These are phyloP conservation scores for Scutellaria barbata DNA, from an alignment of 257 asterid species.

Conservation along the genomic window DNA sequence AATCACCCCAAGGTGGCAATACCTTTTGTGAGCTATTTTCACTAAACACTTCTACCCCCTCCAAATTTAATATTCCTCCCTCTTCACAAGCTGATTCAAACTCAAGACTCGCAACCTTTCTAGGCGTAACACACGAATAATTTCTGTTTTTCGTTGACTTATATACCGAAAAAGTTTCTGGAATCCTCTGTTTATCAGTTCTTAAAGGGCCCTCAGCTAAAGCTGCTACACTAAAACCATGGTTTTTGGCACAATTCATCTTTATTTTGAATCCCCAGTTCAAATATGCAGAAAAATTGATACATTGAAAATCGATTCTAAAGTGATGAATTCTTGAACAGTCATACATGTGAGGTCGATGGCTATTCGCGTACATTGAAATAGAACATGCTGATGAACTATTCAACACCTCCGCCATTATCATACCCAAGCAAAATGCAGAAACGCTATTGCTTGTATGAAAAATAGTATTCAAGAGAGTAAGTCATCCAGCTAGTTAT, in stretches of 20 bases:
- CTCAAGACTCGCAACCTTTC: conserved; percentile 46
- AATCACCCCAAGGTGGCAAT: conserved; percentile 44
- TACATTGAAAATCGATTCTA: conserved; percentile 35
- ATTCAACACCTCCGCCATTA: conserved; percentile 42
- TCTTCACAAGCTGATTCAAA: conserved; percentile 46
- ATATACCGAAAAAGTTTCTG: conserved; percentile 2
- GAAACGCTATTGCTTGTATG: conserved; percentile 19
- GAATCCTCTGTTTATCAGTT: conserved; percentile 23
- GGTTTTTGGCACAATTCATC: conserved; percentile 22
- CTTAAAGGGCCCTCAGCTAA: conserved; percentile 27
- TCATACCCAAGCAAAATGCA: conserved; percentile 38
- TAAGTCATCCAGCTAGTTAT: not conserved
- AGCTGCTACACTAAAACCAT: conserved; percentile 31
- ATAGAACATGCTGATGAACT: conserved; percentile 34
- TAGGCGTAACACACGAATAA: conserved; percentile 13
- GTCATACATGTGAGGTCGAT: conserved; percentile 24
- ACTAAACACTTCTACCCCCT: conserved; percentile 42
- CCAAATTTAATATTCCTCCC: conserved; percentile 5
- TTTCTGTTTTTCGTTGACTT: conserved; percentile 16
- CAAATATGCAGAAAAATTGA: conserved; percentile 37
- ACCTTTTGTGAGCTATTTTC: conserved; percentile 39
- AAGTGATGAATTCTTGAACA: conserved; percentile 29
- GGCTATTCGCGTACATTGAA: conserved; percentile 30
- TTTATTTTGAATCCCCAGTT: conserved; percentile 33
- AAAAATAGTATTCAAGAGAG: conserved; percentile 31